Conservation (phyloP, 1,284 basidiomycete species). For the Xerocomus cyaneibrunnescens region DNA sequence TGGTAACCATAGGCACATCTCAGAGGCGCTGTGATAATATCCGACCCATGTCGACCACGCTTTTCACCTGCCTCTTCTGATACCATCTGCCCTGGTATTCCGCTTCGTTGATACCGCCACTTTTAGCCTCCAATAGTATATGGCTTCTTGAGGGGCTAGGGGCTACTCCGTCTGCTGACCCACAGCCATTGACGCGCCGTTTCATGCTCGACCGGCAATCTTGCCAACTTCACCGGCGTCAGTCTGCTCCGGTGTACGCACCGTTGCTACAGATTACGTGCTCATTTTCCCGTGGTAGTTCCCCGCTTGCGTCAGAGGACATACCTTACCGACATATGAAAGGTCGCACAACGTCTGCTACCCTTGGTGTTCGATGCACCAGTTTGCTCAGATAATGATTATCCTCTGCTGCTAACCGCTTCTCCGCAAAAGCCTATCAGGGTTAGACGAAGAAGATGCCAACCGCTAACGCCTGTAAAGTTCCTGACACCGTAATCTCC, state of each 20-base stretch:
- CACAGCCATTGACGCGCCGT: slow-evolving; percentile 12
- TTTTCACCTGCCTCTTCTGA: slow-evolving; percentile 22
- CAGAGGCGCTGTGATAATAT: slow-evolving; percentile 34
- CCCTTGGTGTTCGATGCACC: neutral
- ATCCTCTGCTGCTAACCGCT: slow-evolving; percentile 17
- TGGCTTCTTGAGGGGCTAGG: slow-evolving; percentile 13
- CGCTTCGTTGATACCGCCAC: slow-evolving; percentile 24
- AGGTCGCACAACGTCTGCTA: neutral
- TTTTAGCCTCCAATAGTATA: slow-evolving; percentile 20
- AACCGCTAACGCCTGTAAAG: slow-evolving; percentile 31
- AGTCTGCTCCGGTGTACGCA: no score
- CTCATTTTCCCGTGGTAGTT: slow-evolving; percentile 14
- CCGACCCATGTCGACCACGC: slow-evolving; percentile 31
- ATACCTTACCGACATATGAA: neutral
- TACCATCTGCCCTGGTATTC: slow-evolving; percentile 14
- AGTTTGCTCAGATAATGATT: slow-evolving; percentile 18
- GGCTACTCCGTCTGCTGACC: slow-evolving; percentile 5
- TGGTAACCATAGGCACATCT: slow-evolving; percentile 31
- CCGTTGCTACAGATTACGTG: slow-evolving; percentile 17
- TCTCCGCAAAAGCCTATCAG: slow-evolving; percentile 37
- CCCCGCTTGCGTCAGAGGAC: slow-evolving; percentile 2
- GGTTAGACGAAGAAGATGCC: slow-evolving; percentile 19
- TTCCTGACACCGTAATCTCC: slow-evolving; percentile 37
- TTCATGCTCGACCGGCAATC: slow-evolving; percentile 16
- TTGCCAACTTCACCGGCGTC: slow-evolving; percentile 7